Percentiles rank a stretch among this genome's conserved stretches.
Evolutionary conservation across 768 basidiomycete species (phyloP).

Genomic region (Neoboletus magnificus): DNA sequence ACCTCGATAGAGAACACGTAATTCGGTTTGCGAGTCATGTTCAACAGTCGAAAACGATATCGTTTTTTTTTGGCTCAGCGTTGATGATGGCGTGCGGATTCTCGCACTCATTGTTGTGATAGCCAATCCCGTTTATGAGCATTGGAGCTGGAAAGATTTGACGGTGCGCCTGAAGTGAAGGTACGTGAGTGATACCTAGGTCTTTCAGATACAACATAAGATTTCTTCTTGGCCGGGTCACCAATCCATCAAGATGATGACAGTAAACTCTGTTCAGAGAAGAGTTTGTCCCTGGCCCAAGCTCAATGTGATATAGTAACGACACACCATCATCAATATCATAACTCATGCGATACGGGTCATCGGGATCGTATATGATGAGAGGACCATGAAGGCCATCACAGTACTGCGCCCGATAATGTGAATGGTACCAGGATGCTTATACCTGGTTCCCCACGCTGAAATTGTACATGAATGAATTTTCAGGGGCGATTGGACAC

Average conservation of each 20-base stretch:
- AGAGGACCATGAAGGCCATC: slow-evolving; percentile 47
- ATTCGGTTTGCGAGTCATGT: slow-evolving; percentile 33
- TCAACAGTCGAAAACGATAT: slow-evolving; percentile 38
- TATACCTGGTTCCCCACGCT: slow-evolving; percentile 30
- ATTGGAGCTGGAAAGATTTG: slow-evolving; percentile 29
- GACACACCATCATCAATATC: slow-evolving; percentile 23
- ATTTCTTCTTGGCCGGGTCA: slow-evolving; percentile 2
- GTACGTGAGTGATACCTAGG: slow-evolving; percentile 6
- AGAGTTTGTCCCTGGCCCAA: not conserved
- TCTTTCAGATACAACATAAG: not conserved
- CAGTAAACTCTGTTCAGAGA: slow-evolving; percentile 1
- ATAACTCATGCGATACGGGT: slow-evolving; percentile 17
- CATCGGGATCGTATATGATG: slow-evolving; percentile 39
- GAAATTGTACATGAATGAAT: slow-evolving; percentile 39
- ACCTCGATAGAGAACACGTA: slow-evolving; percentile 21
- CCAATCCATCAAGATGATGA: slow-evolving; percentile 34
- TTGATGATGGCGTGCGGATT: slow-evolving; percentile 30
- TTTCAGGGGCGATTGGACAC: slow-evolving; percentile 35
- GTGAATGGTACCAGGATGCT: slow-evolving; percentile 37
- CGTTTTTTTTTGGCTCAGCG: slow-evolving; percentile 32
- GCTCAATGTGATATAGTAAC: not conserved
- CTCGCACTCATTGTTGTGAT: slow-evolving; percentile 21
- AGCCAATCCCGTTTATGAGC: slow-evolving; percentile 40
- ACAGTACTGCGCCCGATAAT: slow-evolving; percentile 15
- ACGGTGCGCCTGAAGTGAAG: slow-evolving; percentile 9